A percentile compares a stretch with the other conserved stretches of the same genome.
These are phyloP conservation scores for Xerophyta viscosa DNA, from an alignment of 106 monocot genomes.

Conservation along the genomic window DNA sequence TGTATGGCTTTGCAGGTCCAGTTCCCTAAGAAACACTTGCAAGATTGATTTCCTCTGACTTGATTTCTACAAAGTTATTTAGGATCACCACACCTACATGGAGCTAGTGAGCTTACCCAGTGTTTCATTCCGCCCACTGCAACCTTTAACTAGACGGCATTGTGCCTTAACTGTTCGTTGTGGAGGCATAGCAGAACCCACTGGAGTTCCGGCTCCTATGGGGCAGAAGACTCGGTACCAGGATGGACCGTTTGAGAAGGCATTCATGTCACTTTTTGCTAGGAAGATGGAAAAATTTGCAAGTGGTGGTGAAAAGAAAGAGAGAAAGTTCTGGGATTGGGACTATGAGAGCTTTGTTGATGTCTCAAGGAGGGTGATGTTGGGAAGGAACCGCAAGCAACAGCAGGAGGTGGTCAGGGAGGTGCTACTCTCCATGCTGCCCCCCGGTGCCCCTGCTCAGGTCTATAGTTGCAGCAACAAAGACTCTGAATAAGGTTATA, in stretches of 20 bases:
- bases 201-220: constrained; percentile 80
- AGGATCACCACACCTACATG: constrained; percentile 8
- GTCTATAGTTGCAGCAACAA: constrained; percentile 8
- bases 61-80: not conserved
- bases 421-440: constrained; percentile 91
- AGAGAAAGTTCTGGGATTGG: constrained; percentile 44
- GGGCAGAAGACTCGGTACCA: constrained; percentile 83
- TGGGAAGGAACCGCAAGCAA: constrained; percentile 58
- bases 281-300: constrained; percentile 94
- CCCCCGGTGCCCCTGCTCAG: constrained; percentile 90
- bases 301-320: constrained; percentile 2
- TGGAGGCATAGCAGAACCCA: constrained; percentile 50
- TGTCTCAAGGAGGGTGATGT: constrained; percentile 72
- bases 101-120: constrained; percentile 21
- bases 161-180: constrained; percentile 17
- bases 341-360: constrained; percentile 95
- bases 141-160: not conserved
- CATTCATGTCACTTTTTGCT: constrained; percentile 84
- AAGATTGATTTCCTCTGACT: not conserved
- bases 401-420: constrained; percentile 90
- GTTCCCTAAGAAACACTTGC: not conserved
- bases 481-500: not conserved
- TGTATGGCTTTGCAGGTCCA: too few species aligned
- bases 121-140: not conserved
- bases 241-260: constrained; percentile 65